Evolutionary conservation across 2,329 filamentous ascomycete genomes (phyloP), one percentile per base, ranked within the genome.

Genomic region (Cladosporium halotolerans): DNA sequence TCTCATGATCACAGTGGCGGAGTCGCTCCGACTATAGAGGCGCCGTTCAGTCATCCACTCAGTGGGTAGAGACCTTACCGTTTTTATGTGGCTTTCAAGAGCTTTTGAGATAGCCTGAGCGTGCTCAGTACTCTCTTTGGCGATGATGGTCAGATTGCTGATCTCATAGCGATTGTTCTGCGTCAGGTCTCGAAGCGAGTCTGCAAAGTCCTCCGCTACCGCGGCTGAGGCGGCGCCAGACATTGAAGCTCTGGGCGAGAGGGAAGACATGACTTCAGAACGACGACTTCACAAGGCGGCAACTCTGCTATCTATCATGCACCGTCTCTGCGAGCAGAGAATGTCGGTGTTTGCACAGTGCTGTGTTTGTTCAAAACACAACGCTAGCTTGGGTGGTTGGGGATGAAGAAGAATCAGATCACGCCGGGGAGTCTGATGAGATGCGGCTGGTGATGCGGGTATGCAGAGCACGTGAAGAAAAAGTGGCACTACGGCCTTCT

Each of bases 111-210:
- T 97, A 60, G 88, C 89, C 70, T 95, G 83, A 34, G 93, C 93
- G 76, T 96, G 88, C 72, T 95, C 90, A 60, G 91, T 96, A 66
- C 95, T 96, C 72, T 99, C 93, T 71, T 95, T 89, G 56, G 93
- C 93, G 73, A 99, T 97, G 70, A 96, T 84, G 58, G 93, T 99
- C 73, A 99, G 75, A 73, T 95, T 97, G 78, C 88, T 92, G 71
- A 99, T 99, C 73, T 97, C 92, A 72, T 89, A 89, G 67, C 90
- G 86, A 73, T 89, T 89, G 74, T 96, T 96, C 68, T 85, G 81
- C 60, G 87, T 88, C 66, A 99, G 79, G 72, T 96, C 92, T 74
- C 95, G 88, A 68, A 99, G 78, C 52, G 91, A 93, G 67, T 89
- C 88, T 70, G 87, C 88, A 75, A 96, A 99, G 74, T 97, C 93